These are phyloP conservation scores for Endogone sp. DNA, from an alignment of 192 early-diverging fungal genomes.

Conservation along the genomic window DNA sequence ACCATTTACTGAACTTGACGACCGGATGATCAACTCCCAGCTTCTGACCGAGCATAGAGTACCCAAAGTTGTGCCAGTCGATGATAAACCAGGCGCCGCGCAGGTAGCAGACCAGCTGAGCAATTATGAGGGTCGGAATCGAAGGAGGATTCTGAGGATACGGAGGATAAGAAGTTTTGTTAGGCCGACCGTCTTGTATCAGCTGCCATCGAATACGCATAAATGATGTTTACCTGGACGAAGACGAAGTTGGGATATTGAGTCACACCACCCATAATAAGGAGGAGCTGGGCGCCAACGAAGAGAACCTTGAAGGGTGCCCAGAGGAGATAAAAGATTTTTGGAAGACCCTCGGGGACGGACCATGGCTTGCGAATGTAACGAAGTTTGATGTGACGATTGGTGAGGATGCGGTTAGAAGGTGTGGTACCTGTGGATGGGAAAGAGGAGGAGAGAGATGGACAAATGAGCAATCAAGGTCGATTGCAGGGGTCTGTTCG, in stretches of 20 bases:
- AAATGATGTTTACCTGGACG: constrained; percentile 59
- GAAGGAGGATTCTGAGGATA: constrained; percentile 84
- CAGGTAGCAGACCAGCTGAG: constrained; percentile 59
- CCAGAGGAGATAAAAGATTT: constrained; percentile 56
- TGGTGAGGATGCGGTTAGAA: constrained; percentile 17
- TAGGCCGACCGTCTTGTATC: neutral
- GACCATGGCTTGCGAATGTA: constrained; percentile 42
- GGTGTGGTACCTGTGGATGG: constrained; percentile 16
- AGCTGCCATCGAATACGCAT: too few species aligned
- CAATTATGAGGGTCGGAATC: constrained; percentile 85
- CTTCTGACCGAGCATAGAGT: constrained; percentile 75
- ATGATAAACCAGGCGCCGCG: constrained; percentile 75
- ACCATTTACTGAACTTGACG: constrained; percentile 52
- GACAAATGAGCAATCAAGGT: neutral
- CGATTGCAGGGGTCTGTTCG: constrained; percentile 24
- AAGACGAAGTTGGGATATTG: constrained; percentile 62
- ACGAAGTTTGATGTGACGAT: constrained; percentile 47
- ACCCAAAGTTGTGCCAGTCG: constrained; percentile 99
- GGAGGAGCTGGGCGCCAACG: constrained; percentile 59
- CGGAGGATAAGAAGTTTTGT: neutral
- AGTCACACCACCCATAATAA: constrained; percentile 52
- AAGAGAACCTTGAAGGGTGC: constrained; percentile 65
- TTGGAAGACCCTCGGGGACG: constrained; percentile 51
- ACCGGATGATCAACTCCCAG: constrained; percentile 54
- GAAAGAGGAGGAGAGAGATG: neutral